A percentile compares a stretch with the other conserved stretches of the same genome.
These are phyloP conservation scores for Exophiala bonariae DNA, from an alignment of 2,329 filamentous ascomycete species.

Conservation along the genomic window DNA sequence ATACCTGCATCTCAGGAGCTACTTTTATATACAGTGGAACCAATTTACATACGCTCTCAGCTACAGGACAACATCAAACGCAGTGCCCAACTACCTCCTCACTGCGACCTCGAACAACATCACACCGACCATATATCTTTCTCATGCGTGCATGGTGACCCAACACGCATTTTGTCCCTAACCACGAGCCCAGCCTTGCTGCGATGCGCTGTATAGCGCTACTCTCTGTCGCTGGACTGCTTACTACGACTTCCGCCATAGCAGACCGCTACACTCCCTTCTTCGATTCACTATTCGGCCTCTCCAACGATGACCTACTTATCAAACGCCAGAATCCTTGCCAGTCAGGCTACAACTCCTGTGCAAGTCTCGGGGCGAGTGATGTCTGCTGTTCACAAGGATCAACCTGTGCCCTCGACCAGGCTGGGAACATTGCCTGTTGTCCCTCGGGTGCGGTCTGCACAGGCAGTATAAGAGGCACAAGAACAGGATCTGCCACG, in stretches of 20 bases:
- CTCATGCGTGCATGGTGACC: conserved; percentile 19
- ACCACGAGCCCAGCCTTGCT: not conserved
- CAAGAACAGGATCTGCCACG: conserved; percentile 5
- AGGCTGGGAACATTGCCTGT: conserved; percentile 60
- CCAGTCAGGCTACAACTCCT: conserved; percentile 53
- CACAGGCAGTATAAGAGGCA: conserved; percentile 52
- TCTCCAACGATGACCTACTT: conserved; percentile 20
- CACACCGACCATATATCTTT: too few relatives aligned
- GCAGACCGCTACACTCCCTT: conserved; percentile 19
- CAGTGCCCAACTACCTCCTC: too few relatives aligned
- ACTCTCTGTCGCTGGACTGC: conserved; percentile 4
- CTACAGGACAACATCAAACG: too few relatives aligned
- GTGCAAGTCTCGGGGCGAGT: conserved; percentile 52
- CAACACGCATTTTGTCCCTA: not conserved
- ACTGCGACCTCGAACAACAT: too few relatives aligned
- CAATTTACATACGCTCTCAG: too few relatives aligned
- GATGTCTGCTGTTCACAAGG: conserved; percentile 57
- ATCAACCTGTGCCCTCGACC: conserved; percentile 57
- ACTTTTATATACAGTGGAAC: too few relatives aligned
- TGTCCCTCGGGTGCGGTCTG: conserved; percentile 59
- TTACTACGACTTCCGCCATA: conserved; percentile 5
- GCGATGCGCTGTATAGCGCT: conserved; percentile 15
- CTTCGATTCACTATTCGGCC: conserved; percentile 17
- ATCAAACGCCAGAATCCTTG: conserved; percentile 38
- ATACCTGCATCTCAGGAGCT: too few relatives aligned